A percentile compares a stretch with the other conserved stretches of the same genome.
These are phyloP conservation scores for Serendipita sp. DNA, from an alignment of 768 basidiomycete species.

Conservation along the genomic window DNA sequence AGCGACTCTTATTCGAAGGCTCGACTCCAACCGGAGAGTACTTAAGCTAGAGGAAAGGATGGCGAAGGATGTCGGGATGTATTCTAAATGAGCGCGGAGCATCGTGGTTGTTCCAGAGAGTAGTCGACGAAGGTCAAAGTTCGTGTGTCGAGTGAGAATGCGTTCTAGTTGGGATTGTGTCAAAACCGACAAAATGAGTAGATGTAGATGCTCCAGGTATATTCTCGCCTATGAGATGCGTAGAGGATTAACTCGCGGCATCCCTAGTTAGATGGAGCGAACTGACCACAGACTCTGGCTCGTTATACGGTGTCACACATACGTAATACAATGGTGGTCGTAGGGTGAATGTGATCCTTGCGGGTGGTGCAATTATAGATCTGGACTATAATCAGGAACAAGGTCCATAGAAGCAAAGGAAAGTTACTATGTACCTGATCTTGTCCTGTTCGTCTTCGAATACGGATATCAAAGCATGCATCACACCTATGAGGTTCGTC, in stretches of 20 bases:
- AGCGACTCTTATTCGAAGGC: constrained; percentile 56
- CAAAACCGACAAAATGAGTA: constrained; percentile 84
- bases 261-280: neutral
- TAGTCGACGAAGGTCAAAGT: constrained; percentile 75
- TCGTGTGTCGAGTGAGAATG: constrained; percentile 78
- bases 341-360: constrained; percentile 73
- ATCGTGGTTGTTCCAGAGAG: constrained; percentile 72
- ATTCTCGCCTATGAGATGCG: constrained; percentile 51
- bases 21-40: constrained; percentile 60
- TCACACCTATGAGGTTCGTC: constrained; percentile 74
- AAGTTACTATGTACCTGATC: constrained; percentile 19
- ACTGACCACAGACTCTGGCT: constrained; percentile 90
- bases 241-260: neutral
- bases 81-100: constrained; percentile 50
- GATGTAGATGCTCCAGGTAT: constrained; percentile 88
- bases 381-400: constrained; percentile 28
- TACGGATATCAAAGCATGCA: constrained; percentile 91
- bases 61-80: constrained; percentile 65
- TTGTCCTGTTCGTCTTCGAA: constrained; percentile 86
- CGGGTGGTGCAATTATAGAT: constrained; percentile 68
- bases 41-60: constrained; percentile 69
- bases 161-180: constrained; percentile 68
- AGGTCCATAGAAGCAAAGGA: neutral
- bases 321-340: constrained; percentile 84
- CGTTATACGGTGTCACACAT: constrained; percentile 83